A percentile compares a stretch with the other conserved stretches of the same genome.
Conservation (phyloP, 495 filamentous ascomycete genomes). For the Talaromyces proteolyticus region DNA sequence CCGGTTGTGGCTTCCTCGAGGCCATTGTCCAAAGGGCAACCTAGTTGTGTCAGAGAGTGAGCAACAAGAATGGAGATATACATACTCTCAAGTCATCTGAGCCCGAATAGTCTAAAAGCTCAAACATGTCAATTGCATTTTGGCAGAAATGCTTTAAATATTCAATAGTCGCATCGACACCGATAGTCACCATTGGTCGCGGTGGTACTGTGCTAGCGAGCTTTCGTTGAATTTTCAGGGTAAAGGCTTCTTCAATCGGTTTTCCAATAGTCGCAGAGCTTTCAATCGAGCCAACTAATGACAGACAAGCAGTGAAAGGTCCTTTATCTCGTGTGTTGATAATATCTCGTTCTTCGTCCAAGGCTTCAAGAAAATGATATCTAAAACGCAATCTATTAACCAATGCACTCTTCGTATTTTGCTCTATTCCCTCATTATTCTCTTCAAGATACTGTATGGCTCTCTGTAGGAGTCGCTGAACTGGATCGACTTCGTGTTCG, state of each 20-base stretch:
- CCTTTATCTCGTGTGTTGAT: conserved; percentile 29
- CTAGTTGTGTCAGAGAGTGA: conserved; percentile 40
- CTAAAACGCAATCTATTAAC: conserved; percentile 58
- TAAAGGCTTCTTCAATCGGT: conserved; percentile 72
- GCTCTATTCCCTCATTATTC: conserved; percentile 34
- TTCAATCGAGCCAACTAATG: conserved; percentile 43
- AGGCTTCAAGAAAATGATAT: conserved; percentile 49
- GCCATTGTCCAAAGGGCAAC: conserved; percentile 60
- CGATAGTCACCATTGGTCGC: conserved; percentile 76
- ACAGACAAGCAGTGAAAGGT: conserved; percentile 36
- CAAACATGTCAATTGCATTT: conserved; percentile 63
- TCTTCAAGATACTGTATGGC: conserved; percentile 51
- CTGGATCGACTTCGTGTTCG: conserved; percentile 47
- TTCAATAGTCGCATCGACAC: conserved; percentile 61
- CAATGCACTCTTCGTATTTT: conserved; percentile 54
- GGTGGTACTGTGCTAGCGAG: conserved; percentile 91
- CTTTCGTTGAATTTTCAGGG: conserved; percentile 80
- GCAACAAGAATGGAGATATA: neutral
- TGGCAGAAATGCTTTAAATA: conserved; percentile 65
- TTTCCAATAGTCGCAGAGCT: conserved; percentile 56
- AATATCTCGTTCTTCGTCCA: conserved; percentile 40
- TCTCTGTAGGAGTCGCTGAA: conserved; percentile 53
- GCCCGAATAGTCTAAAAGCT: conserved; percentile 62
- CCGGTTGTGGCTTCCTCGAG: conserved; percentile 73
- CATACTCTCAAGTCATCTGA: conserved; percentile 55